Conservation (phyloP, 257 asterid genomes). For the Leptodermis oblonga region DNA sequence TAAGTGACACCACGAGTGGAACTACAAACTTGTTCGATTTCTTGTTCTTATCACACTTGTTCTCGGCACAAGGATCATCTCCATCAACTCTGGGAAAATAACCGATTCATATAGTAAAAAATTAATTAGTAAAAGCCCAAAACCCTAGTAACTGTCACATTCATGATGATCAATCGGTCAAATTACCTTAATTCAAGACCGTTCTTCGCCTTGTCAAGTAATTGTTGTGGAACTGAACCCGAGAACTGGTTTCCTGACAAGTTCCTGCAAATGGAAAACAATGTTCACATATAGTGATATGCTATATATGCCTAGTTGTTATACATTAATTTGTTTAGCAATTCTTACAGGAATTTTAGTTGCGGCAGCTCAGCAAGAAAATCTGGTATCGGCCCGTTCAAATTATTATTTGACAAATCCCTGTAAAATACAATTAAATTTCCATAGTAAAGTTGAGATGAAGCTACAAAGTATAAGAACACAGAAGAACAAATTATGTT, state of each 20-base stretch:
- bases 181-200: constrained; percentile 30
- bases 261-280: constrained; percentile 17
- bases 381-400: constrained; percentile 26
- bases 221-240: constrained; percentile 29
- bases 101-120: too few relatives aligned
- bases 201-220: constrained; percentile 22
- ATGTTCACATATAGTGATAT: neutral
- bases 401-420: constrained; percentile 28
- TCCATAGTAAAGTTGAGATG: too few relatives aligned
- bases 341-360: constrained; percentile 27
- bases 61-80: neutral
- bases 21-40: constrained; percentile 12
- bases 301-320: neutral
- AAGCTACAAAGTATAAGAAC: neutral
- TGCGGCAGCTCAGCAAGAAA: constrained; percentile 21
- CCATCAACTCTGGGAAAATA: constrained; percentile 12
- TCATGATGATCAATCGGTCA: too few relatives aligned
- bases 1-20: constrained; percentile 17
- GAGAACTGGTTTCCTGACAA: constrained; percentile 35
- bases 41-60: constrained; percentile 2
- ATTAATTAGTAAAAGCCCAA: neutral
- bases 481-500: neutral
- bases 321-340: neutral
- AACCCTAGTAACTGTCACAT: neutral
- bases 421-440: constrained; percentile 22